Evolutionary conservation across 169 alveolate species (phyloP).

Genomic region (Eimeria falciformis): DNA sequence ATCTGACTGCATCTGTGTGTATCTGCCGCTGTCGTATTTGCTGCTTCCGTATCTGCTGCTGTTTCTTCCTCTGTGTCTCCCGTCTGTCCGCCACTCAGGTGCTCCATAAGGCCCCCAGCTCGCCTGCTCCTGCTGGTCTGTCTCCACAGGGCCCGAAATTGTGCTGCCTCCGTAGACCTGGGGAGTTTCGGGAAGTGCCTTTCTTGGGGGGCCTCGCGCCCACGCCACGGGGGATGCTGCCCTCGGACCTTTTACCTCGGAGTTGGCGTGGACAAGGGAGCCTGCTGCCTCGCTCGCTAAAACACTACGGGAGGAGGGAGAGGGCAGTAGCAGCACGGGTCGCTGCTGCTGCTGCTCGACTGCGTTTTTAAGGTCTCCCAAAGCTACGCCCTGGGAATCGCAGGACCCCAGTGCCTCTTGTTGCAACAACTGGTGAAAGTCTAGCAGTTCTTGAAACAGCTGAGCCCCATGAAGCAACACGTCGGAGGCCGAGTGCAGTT

Average conservation of each 20-base stretch:
- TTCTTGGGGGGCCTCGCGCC: neutral
- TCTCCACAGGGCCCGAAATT: too few species aligned
- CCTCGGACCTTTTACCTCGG: too few species aligned
- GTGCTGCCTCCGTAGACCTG: neutral
- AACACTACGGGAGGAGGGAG: neutral
- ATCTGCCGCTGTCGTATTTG: constrained; percentile 25
- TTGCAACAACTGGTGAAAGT: constrained; percentile 13
- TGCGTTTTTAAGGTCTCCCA: too few species aligned
- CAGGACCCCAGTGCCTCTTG: neutral
- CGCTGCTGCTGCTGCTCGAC: neutral
- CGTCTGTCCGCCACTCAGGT: neutral
- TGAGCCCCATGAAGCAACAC: constrained; percentile 43
- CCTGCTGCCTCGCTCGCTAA: too few species aligned
- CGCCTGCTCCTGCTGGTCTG: neutral
- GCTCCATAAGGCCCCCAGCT: neutral
- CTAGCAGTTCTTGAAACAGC: constrained; percentile 27
- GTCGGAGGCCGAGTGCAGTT: constrained; percentile 27
- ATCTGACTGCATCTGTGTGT: neutral
- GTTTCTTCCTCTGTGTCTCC: neutral
- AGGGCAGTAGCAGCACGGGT: constrained; percentile 14
- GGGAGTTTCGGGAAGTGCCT: neutral
- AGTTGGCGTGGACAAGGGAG: too few species aligned
- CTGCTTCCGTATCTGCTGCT: constrained; percentile 33
- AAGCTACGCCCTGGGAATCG: too few species aligned
- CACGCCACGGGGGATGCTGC: neutral